These are phyloP conservation scores for Jimgerdemannia lactiflua DNA, from an alignment of 192 early-diverging fungal genomes.

Conservation along the genomic window DNA sequence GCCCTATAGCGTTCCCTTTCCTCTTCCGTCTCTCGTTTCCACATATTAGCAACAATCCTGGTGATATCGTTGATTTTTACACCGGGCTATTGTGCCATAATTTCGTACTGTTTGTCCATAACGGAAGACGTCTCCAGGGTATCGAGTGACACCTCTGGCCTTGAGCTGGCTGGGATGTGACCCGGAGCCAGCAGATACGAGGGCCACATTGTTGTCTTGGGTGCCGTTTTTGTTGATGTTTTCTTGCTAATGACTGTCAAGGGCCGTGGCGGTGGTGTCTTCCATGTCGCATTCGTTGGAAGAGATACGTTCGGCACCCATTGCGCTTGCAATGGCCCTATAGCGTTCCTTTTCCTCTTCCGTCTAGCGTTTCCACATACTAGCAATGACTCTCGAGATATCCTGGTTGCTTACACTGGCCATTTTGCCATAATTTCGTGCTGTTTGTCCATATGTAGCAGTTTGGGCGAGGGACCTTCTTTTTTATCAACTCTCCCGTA, in stretches of 20 bases:
- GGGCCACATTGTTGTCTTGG: no score
- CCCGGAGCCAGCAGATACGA: no score
- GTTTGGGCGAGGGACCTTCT: constrained; percentile 30
- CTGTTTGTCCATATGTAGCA: constrained; percentile 64
- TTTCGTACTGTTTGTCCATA: constrained; percentile 53
- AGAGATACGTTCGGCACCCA: constrained; percentile 21
- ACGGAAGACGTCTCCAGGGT: not conserved
- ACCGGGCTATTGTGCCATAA: constrained; percentile 40
- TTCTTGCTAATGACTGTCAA: no score
- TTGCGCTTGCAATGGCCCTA: constrained; percentile 42
- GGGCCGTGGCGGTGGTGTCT: no score
- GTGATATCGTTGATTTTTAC: constrained; percentile 61
- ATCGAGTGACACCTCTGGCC: not conserved
- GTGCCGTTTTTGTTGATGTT: no score
- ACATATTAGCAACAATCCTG: constrained; percentile 59
- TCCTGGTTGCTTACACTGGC: constrained; percentile 51
- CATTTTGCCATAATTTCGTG: constrained; percentile 47
- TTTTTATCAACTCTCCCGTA: not conserved
- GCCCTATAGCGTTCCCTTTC: constrained; percentile 52
- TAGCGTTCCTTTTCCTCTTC: constrained; percentile 56
- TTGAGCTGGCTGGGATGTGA: not conserved
- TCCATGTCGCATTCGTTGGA: no score
- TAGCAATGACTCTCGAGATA: constrained; percentile 57
- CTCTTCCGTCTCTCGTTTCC: constrained; percentile 52
- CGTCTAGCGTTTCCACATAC: constrained; percentile 55